A percentile compares a stretch with the other conserved stretches of the same genome.
These are phyloP conservation scores for Aspergillus glaucus DNA, from an alignment of 2,329 filamentous ascomycete species.

Conservation along the genomic window DNA sequence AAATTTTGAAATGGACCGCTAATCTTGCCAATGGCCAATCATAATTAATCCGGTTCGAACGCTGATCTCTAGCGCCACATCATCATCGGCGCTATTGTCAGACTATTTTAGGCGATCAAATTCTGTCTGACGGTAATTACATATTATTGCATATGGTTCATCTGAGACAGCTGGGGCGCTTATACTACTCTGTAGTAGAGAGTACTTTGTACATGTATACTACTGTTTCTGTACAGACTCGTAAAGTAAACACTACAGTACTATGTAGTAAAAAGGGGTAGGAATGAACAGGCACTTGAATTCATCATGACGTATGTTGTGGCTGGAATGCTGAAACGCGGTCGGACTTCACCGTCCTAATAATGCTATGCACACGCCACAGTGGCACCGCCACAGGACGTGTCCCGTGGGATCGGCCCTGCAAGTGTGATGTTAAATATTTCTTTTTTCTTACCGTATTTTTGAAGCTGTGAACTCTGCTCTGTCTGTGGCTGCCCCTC, in stretches of 20 bases:
- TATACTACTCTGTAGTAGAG: too few species aligned
- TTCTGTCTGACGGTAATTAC: background rate
- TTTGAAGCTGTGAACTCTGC: conserved; percentile 1
- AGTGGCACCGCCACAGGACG: background rate
- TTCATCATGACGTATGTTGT: background rate
- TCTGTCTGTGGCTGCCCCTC: conserved; percentile 1
- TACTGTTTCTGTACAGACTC: too few species aligned
- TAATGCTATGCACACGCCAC: background rate
- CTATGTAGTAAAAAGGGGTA: too few species aligned
- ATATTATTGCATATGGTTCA: too few species aligned
- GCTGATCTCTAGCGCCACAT: too few species aligned
- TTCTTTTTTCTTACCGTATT: background rate
- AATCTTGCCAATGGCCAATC: too few species aligned
- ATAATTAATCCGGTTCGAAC: too few species aligned
- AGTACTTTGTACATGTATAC: too few species aligned
- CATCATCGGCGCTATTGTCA: background rate
- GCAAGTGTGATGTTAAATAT: background rate
- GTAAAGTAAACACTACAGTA: too few species aligned
- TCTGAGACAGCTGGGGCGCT: too few species aligned
- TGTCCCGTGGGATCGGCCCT: background rate
- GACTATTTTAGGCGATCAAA: conserved; percentile 1
- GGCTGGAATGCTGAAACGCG: background rate
- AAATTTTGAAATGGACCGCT: too few species aligned
- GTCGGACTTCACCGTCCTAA: background rate
- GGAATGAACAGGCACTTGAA: background rate